phyloP scores from a whole-genome alignment of 2,329 filamentous ascomycete species.

The Hypoxylon sp. region DNA sequence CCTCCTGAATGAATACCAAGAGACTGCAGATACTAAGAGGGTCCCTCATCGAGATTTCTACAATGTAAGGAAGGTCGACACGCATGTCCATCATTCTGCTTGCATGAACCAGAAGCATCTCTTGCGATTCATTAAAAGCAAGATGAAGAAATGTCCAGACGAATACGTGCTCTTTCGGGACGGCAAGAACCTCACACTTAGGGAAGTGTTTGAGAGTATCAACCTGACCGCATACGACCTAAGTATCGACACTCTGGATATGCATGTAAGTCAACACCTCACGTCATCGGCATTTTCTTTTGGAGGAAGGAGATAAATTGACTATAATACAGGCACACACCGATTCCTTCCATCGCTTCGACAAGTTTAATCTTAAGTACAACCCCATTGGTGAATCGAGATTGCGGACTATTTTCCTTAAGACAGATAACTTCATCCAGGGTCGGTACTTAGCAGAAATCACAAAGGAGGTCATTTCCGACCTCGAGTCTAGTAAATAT shows the following conservation, averaged over 20 bases:
- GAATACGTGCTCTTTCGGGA: constrained; percentile 94
- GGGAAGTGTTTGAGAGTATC: constrained; percentile 96
- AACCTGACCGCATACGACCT: constrained; percentile 97
- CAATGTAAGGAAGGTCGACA: constrained; percentile 98
- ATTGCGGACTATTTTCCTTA: constrained; percentile 96
- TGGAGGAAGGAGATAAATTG: constrained; percentile 32
- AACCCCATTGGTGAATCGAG: constrained; percentile 97
- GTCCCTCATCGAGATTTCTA: constrained; percentile 99
- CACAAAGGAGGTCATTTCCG: constrained; percentile 96
- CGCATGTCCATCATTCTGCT: constrained; percentile 98
- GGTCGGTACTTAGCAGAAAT: constrained; percentile 97
- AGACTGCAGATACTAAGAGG: constrained; percentile 97
- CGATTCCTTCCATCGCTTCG: constrained; percentile 97
- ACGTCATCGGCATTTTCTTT: not conserved
- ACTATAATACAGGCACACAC: constrained; percentile 79
- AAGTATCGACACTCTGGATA: constrained; percentile 97
- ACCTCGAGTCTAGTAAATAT: constrained; percentile 98
- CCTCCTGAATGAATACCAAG: constrained; percentile 95
- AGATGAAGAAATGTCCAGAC: constrained; percentile 98
- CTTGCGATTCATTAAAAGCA: constrained; percentile 98
- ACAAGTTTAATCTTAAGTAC: constrained; percentile 99
- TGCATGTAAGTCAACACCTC: constrained; percentile 78
- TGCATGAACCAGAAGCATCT: constrained; percentile 99
- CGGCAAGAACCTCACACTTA: constrained; percentile 89
- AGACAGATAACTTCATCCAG: constrained; percentile 98